Evolutionary conservation across 768 basidiomycete species (phyloP), one percentile per base, ranked within the genome.

Genomic region (Cyathus striatus): DNA sequence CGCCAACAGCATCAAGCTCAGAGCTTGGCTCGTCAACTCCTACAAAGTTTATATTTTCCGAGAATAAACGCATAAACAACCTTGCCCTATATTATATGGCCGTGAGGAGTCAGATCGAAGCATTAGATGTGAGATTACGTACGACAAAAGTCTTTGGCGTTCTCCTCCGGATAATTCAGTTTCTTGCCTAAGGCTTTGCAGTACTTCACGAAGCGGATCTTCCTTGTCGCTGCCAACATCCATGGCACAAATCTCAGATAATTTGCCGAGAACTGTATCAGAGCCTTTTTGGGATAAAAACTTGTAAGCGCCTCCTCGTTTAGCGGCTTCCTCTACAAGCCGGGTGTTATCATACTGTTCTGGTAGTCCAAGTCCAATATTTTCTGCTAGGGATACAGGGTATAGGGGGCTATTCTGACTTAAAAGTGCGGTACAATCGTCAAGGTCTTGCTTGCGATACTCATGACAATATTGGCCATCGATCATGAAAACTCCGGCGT

Each of bases 11-110:
- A 40, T 83, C 81, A 27, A 81, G 49, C 2, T 75, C 69, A 0
- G 78, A 77, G 33, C 69, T 79, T 0, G 80, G 78, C 52, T 83
- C 80, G 46, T 83, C 81, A 2, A 76, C 67, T 3, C 75, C 66
- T 13, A 81, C 59, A 10, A 81, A 69, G 21, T 64, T 68, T 20
- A 72, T 63, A 3, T 69, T 56, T 3, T 56, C 59, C 14, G 61
- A 66, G 23, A 56, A 60, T 38, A 64, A 58, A 21, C 70, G 58
- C 66, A 72, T 71, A 43, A 74, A 76, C 5, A 63, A 63, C 6
- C 74, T 72, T 13, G 74, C 68, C 21, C 76, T 66, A 30, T 20
- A 20, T 21, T 49, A 23, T 36, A 37, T 23, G 44, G 9, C 23
- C 40, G 34, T 41, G 13, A 6, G 38, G 20, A 34, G 41, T 27